A percentile compares a stretch with the other conserved stretches of the same genome.
These are phyloP conservation scores for Pulveroboletus sp. DNA, from an alignment of 768 basidiomycete genomes.

Conservation along the genomic window DNA sequence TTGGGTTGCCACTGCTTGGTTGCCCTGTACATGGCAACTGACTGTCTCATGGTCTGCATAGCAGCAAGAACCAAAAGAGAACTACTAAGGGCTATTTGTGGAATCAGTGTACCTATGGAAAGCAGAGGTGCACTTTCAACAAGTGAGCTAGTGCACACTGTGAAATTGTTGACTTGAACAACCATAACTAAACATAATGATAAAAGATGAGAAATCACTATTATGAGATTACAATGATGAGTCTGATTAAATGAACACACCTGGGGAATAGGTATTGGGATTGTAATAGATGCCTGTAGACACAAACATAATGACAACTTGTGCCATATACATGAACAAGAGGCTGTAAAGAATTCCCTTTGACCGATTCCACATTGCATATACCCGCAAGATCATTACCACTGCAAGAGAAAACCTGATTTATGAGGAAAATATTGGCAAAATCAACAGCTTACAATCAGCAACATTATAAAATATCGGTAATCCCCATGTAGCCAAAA, in stretches of 20 bases:
- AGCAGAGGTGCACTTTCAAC: too few species aligned
- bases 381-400: slow-evolving; percentile 10
- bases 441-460: not conserved
- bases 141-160: too few species aligned
- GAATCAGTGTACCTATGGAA: not conserved
- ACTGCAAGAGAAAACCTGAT: slow-evolving; percentile 3
- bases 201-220: too few species aligned
- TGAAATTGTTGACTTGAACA: too few species aligned
- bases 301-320: not conserved
- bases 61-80: not conserved
- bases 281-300: not conserved
- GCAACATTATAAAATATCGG: not conserved
- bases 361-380: slow-evolving; percentile 9
- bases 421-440: not conserved
- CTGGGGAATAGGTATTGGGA: not conserved
- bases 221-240: too few species aligned
- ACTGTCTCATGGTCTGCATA: not conserved
- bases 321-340: not conserved
- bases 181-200: too few species aligned
- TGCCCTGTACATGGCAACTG: not conserved
- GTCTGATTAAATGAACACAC: not conserved
- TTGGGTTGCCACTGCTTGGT: not conserved
- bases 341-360: not conserved
- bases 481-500: not conserved
- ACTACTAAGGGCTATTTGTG: not conserved